A percentile compares a stretch with the other conserved stretches of the same genome.
Conservation (phyloP, 2,329 filamentous ascomycete genomes). For the Pseudogymnoascus sp. region DNA sequence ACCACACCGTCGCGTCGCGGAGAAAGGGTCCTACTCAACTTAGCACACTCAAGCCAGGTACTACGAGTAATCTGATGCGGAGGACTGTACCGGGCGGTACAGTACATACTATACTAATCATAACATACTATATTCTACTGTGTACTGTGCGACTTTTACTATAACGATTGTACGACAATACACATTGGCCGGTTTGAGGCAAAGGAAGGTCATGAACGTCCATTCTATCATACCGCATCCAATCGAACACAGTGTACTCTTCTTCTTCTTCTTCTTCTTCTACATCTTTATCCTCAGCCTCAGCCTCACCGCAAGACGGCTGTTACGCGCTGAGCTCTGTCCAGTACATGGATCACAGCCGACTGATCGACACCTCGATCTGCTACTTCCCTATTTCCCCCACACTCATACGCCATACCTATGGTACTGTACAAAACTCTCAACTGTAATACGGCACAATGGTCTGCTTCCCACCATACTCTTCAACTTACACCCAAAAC, state of each 20-base stretch:
- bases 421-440: neutral
- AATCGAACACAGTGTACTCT: conserved; percentile 2
- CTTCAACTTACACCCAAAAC: neutral
- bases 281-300: neutral
- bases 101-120: too few species aligned
- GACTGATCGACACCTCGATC: neutral
- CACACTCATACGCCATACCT: neutral
- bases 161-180: neutral
- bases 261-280: neutral
- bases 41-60: neutral
- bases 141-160: neutral
- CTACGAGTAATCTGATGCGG: neutral
- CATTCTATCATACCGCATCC: neutral
- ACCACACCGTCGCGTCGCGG: neutral
- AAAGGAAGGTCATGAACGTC: neutral
- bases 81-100: neutral
- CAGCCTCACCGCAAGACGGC: neutral
- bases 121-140: neutral
- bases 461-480: neutral
- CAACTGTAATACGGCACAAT: conserved; percentile 1
- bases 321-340: neutral
- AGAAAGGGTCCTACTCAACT: neutral
- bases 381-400: neutral
- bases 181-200: neutral
- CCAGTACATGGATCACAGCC: neutral